Evolutionary conservation across 2,329 filamentous ascomycete species (phyloP).

Genomic region (Ophiostoma piceae): DNA sequence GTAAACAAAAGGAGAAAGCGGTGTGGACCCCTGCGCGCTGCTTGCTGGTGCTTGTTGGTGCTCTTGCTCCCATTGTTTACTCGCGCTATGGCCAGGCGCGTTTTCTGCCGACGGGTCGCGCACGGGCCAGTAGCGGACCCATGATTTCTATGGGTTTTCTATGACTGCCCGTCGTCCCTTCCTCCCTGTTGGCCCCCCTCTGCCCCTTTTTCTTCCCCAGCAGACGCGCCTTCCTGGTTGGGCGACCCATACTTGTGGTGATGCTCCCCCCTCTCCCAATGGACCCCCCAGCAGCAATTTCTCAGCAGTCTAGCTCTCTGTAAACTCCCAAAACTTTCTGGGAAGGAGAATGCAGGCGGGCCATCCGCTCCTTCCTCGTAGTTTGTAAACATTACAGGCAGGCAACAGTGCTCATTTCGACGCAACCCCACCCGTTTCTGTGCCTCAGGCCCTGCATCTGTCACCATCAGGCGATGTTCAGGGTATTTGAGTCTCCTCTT

Average conservation of each 20-base stretch:
- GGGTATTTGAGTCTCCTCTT: neutral
- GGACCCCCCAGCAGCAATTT: slow-evolving; percentile 8
- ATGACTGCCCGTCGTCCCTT: slow-evolving; percentile 3
- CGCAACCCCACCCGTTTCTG: slow-evolving; percentile 17
- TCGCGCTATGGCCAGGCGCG: slow-evolving; percentile 24
- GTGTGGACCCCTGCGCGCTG: neutral
- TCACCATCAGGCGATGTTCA: neutral
- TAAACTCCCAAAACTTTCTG: neutral
- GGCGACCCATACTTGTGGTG: neutral
- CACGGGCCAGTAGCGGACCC: slow-evolving; percentile 24
- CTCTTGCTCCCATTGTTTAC: slow-evolving; percentile 15
- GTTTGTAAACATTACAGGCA: slow-evolving; percentile 20
- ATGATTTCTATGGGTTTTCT: slow-evolving; percentile 17
- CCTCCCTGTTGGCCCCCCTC: slow-evolving; percentile 17
- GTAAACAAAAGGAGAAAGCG: slow-evolving; percentile 18
- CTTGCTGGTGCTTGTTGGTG: neutral
- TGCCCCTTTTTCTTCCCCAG: slow-evolving; percentile 17
- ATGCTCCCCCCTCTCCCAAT: neutral
- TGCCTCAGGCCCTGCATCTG: slow-evolving; percentile 14
- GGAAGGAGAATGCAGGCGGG: neutral
- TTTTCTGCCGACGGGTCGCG: slow-evolving; percentile 22
- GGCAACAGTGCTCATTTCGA: slow-evolving; percentile 17
- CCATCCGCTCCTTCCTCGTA: slow-evolving; percentile 8
- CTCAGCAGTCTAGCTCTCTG: neutral
- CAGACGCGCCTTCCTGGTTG: slow-evolving; percentile 14